Evolutionary conservation across 2,329 filamentous ascomycete species (phyloP), one percentile per base, ranked within the genome.

Genomic region (Cercospora sp.): DNA sequence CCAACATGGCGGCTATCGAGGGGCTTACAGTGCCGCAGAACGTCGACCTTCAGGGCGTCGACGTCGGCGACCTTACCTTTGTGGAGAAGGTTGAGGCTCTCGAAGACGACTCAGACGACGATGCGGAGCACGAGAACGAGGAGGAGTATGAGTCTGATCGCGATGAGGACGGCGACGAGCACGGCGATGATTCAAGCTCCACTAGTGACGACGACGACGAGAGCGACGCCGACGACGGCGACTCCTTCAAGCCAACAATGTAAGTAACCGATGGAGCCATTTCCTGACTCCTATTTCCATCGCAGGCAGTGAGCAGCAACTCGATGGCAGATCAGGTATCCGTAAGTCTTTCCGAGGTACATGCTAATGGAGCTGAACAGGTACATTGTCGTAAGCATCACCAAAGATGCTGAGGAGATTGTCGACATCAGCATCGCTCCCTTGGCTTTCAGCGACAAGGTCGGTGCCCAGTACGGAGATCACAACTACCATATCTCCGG

Each of bases 401-500:
- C 60, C 30, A 69, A 66, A 51, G 63, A 67, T 23, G 59, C 65
- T 7, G 68, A 64, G 63, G 33, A 16, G 12, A 67, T 72, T 61
- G 69, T 57, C 16, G 64, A 70, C 30, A 13, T 74, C 28, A 40
- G 61, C 16, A 36, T 75, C 20, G 36, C 64, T 3, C 62, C 62
- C 12, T 58, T 72, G 26, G 61, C 60, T 7, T 73, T 73, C 28
- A 33, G 68, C 12, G 30, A 66, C 20, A 67, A 66, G 26, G 33
- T 68, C 9, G 55, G 53, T 12, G 55, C 65, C 1, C 30, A 30
- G 3, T 31, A 40, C 45, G 59, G 58, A 18, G 26, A 16, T n/a
- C 72, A 73, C 45, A 65, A 36, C n/a, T 76, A 69, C 59, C 70
- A 73, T 3, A 67, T 76, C 57, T 72, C 70, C 61, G 74, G 73